Conservation (phyloP, 192 early-diverging fungal genomes). For the Coemansia guatemalensis region DNA sequence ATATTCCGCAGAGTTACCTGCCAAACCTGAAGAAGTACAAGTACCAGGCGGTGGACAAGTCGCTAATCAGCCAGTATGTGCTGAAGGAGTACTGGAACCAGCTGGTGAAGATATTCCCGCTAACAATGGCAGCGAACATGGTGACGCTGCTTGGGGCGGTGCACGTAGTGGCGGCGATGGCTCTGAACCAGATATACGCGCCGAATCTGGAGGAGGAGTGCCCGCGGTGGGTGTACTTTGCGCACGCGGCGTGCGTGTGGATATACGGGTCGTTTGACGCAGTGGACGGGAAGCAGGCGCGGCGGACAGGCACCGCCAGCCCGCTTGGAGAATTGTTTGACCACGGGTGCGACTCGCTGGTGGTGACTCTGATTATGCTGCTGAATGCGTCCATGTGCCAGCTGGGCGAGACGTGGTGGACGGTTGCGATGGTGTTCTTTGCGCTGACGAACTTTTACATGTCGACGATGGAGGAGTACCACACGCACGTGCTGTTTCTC, state of each 20-base stretch:
- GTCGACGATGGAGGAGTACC: constrained; percentile 94
- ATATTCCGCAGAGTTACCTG: constrained; percentile 61
- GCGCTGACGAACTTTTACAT: constrained; percentile 87
- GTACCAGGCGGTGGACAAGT: constrained; percentile 87
- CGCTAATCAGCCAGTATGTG: constrained; percentile 67
- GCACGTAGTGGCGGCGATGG: constrained; percentile 73
- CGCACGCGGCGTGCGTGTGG: constrained; percentile 76
- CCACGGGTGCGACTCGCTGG: constrained; percentile 80
- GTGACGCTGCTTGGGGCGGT: constrained; percentile 86
- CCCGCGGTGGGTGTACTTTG: constrained; percentile 82
- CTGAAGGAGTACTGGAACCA: constrained; percentile 86
- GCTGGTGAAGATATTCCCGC: constrained; percentile 80
- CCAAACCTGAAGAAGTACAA: constrained; percentile 80
- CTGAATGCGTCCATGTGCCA: constrained; percentile 63
- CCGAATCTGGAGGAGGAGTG: constrained; percentile 68
- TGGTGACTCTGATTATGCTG: constrained; percentile 62
- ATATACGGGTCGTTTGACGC: constrained; percentile 90
- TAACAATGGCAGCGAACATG: constrained; percentile 87
- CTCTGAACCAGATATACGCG: constrained; percentile 68
- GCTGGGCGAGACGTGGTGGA: constrained; percentile 75
- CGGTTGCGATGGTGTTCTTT: constrained; percentile 54
- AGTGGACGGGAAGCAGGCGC: constrained; percentile 95
- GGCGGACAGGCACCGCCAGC: constrained; percentile 80
- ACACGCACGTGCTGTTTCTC: constrained; percentile 83
- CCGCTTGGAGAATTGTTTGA: constrained; percentile 96